phyloP scores from a whole-genome alignment of 371 early-diverging fungal species.

The Apophysomyces variabilis region DNA sequence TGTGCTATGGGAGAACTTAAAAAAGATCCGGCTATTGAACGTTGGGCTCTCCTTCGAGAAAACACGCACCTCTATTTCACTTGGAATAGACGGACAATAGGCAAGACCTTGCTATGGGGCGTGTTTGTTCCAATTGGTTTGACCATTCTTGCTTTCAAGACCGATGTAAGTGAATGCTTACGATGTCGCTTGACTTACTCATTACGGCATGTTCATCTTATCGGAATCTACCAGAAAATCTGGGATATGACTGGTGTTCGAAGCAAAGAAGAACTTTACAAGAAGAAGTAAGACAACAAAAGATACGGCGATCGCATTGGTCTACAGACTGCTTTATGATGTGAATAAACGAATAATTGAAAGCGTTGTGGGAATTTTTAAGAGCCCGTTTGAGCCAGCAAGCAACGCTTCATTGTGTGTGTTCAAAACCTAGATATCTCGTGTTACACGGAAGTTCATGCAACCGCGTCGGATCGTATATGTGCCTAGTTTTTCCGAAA shows the following conservation, averaged over 20 bases:
- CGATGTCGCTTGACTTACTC: neutral
- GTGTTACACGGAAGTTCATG: too few species aligned
- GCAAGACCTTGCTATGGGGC: constrained; percentile 47
- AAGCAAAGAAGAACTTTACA: constrained; percentile 29
- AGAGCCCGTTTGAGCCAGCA: too few species aligned
- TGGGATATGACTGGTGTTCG: constrained; percentile 46
- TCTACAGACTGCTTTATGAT: too few species aligned
- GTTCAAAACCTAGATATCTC: too few species aligned
- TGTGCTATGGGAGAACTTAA: constrained; percentile 32
- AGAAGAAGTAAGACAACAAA: neutral
- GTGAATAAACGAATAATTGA: too few species aligned
- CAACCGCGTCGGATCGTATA: too few species aligned
- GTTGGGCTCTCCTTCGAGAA: constrained; percentile 63
- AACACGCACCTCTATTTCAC: constrained; percentile 52
- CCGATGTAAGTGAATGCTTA: constrained; percentile 42
- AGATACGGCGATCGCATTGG: too few species aligned
- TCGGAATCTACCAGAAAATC: constrained; percentile 32
- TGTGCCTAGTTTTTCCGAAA: too few species aligned
- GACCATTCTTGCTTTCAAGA: constrained; percentile 41
- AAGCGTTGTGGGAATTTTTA: too few species aligned
- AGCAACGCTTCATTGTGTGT: too few species aligned
- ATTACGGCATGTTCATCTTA: neutral
- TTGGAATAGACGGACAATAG: constrained; percentile 52
- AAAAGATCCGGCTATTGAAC: constrained; percentile 60
- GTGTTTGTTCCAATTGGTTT: constrained; percentile 54